A percentile compares a stretch with the other conserved stretches of the same genome.
These are phyloP conservation scores for Hamamelis virginiana DNA, from an alignment of 164 flowering plant species.

Conservation along the genomic window DNA sequence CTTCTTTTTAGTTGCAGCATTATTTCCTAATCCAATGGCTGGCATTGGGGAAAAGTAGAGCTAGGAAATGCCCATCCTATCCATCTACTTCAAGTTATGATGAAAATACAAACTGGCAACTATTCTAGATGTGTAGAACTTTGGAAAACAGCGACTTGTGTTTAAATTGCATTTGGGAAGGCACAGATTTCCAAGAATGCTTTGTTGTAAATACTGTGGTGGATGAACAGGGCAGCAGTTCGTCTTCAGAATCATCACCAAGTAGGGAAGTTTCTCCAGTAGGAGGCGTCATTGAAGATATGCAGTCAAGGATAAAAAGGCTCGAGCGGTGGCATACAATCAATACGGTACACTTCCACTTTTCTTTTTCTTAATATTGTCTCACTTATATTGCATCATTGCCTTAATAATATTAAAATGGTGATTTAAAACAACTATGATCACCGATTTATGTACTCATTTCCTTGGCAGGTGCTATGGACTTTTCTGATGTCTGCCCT, in stretches of 20 bases:
- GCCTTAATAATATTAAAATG: background rate
- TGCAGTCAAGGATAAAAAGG: constrained; percentile 79
- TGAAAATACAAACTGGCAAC: background rate
- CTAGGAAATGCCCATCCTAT: no score
- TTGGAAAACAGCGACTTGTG: background rate
- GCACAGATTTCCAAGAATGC: background rate
- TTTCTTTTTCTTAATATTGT: background rate
- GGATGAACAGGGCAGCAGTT: constrained; percentile 61
- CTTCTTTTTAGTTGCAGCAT: no score
- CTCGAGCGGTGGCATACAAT: constrained; percentile 91
- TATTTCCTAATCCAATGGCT: no score
- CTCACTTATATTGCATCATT: background rate
- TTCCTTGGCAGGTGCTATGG: constrained; percentile 76
- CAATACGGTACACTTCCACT: constrained; percentile 68
- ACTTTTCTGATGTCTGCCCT: constrained; percentile 95
- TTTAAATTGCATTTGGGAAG: background rate
- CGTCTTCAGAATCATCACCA: constrained; percentile 76
- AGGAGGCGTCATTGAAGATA: constrained; percentile 74
- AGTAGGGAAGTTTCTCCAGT: constrained; percentile 60
- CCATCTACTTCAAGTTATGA: no score
- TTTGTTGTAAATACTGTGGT: constrained; percentile 12
- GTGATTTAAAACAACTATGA: background rate
- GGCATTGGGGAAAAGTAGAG: no score
- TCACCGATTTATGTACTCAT: background rate
- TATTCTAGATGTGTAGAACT: background rate